Conservation (phyloP, 768 basidiomycete species). For the Psilocybe sp. region DNA sequence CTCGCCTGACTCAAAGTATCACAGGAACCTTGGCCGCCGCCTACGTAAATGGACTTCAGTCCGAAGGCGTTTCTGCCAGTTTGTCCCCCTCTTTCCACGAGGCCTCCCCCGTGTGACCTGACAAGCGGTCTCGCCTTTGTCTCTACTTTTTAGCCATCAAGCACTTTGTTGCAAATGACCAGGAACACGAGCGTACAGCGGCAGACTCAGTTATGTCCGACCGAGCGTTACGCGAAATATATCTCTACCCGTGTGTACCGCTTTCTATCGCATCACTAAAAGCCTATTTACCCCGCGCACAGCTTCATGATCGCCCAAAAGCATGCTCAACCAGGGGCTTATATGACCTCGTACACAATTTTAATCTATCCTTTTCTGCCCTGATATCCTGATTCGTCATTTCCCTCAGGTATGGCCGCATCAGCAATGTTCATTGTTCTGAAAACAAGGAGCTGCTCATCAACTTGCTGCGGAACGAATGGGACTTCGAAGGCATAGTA, state of each 20-base stretch:
- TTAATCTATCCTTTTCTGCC: not conserved
- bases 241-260: constrained; percentile 55
- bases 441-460: constrained; percentile 63
- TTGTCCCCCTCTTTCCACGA: constrained; percentile 11
- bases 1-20: constrained; percentile 5
- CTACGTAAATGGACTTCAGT: constrained; percentile 69
- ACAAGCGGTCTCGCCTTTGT: not conserved
- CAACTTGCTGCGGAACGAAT: constrained; percentile 68
- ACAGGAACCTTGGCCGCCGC: constrained; percentile 59
- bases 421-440: constrained; percentile 69
- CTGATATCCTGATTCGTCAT: not conserved
- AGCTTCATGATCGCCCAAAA: constrained; percentile 72
- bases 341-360: constrained; percentile 57
- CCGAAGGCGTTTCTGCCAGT: constrained; percentile 61
- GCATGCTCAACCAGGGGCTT: constrained; percentile 58
- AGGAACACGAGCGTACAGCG: constrained; percentile 68
- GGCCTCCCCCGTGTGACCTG: not conserved
- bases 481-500: constrained; percentile 67
- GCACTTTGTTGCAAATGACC: constrained; percentile 73
- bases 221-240: constrained; percentile 68
- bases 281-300: not conserved
- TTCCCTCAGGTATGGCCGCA: constrained; percentile 58
- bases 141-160: constrained; percentile 50
- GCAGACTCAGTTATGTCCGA: constrained; percentile 63
- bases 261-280: not conserved